Conservation (phyloP, 2,329 filamentous ascomycete genomes). For the Talaromyces marneffei region DNA sequence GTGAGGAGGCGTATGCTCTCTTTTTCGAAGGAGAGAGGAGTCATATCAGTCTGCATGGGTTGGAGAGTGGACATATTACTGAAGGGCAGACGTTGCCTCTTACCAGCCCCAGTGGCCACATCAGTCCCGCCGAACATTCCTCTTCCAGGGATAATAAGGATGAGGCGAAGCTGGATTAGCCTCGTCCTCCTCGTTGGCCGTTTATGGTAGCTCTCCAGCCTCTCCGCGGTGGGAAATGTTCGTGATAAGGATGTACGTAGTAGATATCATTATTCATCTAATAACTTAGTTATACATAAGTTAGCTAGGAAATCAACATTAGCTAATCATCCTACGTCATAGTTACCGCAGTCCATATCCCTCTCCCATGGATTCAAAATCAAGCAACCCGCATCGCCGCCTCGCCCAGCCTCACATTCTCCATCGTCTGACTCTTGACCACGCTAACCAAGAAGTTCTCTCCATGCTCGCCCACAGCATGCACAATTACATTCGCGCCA, state of each 20-base stretch:
- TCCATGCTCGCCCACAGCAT: constrained; percentile 22
- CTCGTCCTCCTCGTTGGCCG: not conserved
- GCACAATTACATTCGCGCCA: constrained; percentile 29
- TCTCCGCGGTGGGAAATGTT: not conserved
- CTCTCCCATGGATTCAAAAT: not conserved
- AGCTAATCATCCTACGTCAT: not conserved
- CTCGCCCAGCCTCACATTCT: constrained; percentile 23
- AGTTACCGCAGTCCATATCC: not conserved
- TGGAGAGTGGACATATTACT: constrained; percentile 14
- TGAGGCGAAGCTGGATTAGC: constrained; percentile 1
- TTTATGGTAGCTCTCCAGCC: not conserved
- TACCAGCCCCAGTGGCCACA: not conserved
- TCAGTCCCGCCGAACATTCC: not conserved
- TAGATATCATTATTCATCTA: not conserved
- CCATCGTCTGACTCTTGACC: constrained; percentile 23
- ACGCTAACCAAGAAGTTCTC: constrained; percentile 26
- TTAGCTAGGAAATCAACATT: not conserved
- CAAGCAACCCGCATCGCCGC: constrained; percentile 13
- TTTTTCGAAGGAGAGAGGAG: constrained; percentile 15
- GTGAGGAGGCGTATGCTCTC: constrained; percentile 40
- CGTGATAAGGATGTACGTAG: not conserved
- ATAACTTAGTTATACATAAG: not conserved
- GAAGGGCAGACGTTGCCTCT: constrained; percentile 2
- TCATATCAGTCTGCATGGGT: constrained; percentile 15
- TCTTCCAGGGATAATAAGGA: constrained; percentile 8